These are phyloP conservation scores for Dichotomocladium elegans DNA, from an alignment of 371 early-diverging fungal species.

Conservation along the genomic window DNA sequence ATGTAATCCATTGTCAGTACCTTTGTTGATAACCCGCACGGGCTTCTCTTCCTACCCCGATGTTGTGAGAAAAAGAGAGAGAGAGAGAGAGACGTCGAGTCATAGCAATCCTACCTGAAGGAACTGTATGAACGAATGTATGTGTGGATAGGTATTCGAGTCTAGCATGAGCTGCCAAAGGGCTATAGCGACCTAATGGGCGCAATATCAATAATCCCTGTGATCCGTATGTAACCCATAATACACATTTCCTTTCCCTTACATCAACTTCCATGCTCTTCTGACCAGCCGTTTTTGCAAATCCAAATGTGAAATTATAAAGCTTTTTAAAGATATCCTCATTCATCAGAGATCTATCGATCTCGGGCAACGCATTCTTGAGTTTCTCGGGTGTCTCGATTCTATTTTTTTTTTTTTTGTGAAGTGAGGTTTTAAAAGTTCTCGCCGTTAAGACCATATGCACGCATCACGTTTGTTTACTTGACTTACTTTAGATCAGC, in stretches of 20 bases:
- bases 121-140: constrained; percentile 25
- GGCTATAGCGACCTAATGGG: constrained; percentile 25
- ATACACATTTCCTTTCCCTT: no score
- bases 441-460: no score
- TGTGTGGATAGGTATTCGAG: constrained; percentile 16
- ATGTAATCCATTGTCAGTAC: not conserved
- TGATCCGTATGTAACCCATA: not conserved
- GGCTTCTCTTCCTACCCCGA: constrained; percentile 24
- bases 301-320: constrained; percentile 30
- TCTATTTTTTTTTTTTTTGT: no score
- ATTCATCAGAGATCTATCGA: constrained; percentile 7
- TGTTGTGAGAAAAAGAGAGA: no score
- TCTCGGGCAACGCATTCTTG: constrained; percentile 3
- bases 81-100: no score
- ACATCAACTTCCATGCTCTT: constrained; percentile 45
- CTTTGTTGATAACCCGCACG: constrained; percentile 41
- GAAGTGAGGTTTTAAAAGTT: no score
- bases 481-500: constrained; percentile 2
- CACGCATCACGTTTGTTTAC: no score
- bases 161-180: constrained; percentile 31
- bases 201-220: not conserved
- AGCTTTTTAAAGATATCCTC: constrained; percentile 18
- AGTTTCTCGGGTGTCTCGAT: constrained; percentile 14
- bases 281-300: constrained; percentile 30
- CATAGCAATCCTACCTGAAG: constrained; percentile 16